Base-by-base conservation (phyloP, 225 moss, liverwort and hornwort genomes). In the Marchantia polymorpha region DNA sequence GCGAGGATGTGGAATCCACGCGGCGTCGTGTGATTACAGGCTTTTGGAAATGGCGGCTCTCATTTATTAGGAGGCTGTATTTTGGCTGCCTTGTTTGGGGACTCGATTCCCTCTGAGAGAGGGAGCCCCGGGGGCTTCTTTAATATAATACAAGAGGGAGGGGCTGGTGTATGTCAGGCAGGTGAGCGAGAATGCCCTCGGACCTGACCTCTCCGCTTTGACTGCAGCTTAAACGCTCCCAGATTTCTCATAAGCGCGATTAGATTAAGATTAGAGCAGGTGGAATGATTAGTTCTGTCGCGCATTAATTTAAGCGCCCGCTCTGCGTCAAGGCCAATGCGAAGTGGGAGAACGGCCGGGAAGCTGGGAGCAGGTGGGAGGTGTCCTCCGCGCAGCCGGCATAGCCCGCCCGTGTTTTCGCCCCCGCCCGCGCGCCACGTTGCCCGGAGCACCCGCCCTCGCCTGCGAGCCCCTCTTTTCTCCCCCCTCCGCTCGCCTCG, bases 11-110 rank as follows among this genome's bases (percentile, higher is more conserved):
- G 78, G 68, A 52, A 78, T 78, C 78, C 78, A 78, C 78, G 68
- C 78, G 78, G 78, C 78, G 68, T 55, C 12, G 29, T 68, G 52
- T 69, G 53, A 78, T 69, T 78, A 29, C 53, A 52, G 10, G 30
- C 68, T 78, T 69, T 69, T 78, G 52, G 27, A 68, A 78, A 68
- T 78, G 67, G 51, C 78, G 78, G 78, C 78, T 78, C 58, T 56
- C 47, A 75, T 75, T 75, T 75, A 75, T 59, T 30, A 58, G 58
- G n/a, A 52, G 51, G 56, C 55, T 10, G 56, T n/a, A 16, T 54
- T 74, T 75, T 74, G 26, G 55, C 75, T 75, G 58, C 58, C 75
- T 59, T 75, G 55, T 75, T 54, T 29, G 75, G 27, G 39, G 22
- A 58, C 58, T 75, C 75, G 58, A 31, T 60, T 60, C 75, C 2